Evolutionary conservation across 768 basidiomycete genomes (phyloP), one percentile per base, ranked within the genome.

Genomic region (Pisolithus orientalis): DNA sequence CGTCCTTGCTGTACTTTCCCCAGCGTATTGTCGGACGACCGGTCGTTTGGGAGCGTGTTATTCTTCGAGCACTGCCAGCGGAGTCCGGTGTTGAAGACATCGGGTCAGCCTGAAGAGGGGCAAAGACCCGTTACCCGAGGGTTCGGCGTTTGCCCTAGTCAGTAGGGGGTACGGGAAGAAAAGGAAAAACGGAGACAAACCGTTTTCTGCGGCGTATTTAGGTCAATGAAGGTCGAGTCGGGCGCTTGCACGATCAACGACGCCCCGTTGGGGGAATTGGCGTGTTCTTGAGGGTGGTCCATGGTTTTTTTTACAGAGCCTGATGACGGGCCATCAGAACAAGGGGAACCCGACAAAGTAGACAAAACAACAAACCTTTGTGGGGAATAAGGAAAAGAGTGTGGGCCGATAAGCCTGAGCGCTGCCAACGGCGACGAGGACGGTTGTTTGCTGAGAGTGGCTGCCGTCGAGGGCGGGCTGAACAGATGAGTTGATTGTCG

Each of bases 31-130:
- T 60, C 2, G 67, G 67, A 46, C 67, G 68, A 16, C 66, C 61
- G 8, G 68, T 66, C 0, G 67, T 68, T 57, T 68, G 67, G 0
- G 67, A 70, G 60, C 66, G 66, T 42, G 66, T 68, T 5, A 68
- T 50, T 64, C 66, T 57, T 50, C 62, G 60, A 6, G 60, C 40
- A 38, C 37, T 52, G n/a, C 64, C 51, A 1, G 59, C 13, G 5
- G 68, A 59, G 50, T 70, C 64, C 7, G 64, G 59, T 7, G 67
- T 51, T 45, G 63, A 59, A 37, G 47, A 13, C 24, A 32, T 3
- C 4, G 53, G 54, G 39, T 66, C 65, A 32, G 53, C 55, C 66
- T 67, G 52, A 21, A 58, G 44, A 54, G 59, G 55, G 56, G 57
- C 53, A 52, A 60, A 52, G 14, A 56, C 47, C 21, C 57, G 51